phyloP scores from a whole-genome alignment of 2,329 filamentous ascomycete genomes.

The Aspergillus brunneoviolaceus region DNA sequence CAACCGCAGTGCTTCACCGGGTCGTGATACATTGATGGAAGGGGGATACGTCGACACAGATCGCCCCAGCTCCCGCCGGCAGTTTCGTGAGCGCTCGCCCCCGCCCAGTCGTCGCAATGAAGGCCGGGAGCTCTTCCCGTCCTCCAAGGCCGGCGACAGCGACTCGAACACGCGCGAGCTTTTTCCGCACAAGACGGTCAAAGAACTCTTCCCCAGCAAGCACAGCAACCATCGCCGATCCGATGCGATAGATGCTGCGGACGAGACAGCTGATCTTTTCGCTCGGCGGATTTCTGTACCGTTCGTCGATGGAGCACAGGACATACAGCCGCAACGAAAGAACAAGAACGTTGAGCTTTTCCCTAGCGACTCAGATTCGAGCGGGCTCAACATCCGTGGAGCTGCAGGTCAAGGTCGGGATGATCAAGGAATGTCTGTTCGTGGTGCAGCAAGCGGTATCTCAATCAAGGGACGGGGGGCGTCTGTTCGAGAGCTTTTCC shows the following conservation, averaged over 20 bases:
- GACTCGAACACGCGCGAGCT: slow-evolving; percentile 48
- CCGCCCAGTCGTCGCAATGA: slow-evolving; percentile 37
- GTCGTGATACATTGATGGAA: slow-evolving; percentile 51
- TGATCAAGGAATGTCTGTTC: slow-evolving; percentile 39
- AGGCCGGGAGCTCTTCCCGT: slow-evolving; percentile 62
- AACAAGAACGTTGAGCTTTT: slow-evolving; percentile 42
- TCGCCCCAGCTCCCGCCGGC: slow-evolving; percentile 38
- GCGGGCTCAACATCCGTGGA: slow-evolving; percentile 61
- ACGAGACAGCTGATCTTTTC: slow-evolving; percentile 55
- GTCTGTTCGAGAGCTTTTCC: slow-evolving; percentile 68
- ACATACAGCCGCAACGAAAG: slow-evolving; percentile 20
- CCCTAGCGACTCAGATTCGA: slow-evolving; percentile 33
- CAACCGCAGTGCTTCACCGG: slow-evolving; percentile 62
- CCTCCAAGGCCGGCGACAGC: slow-evolving; percentile 20
- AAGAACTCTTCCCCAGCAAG: slow-evolving; percentile 60
- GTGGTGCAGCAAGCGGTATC: slow-evolving; percentile 53
- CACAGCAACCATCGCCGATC: slow-evolving; percentile 49
- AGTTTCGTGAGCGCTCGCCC: slow-evolving; percentile 47
- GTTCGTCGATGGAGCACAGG: slow-evolving; percentile 47
- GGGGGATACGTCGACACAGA: slow-evolving; percentile 34
- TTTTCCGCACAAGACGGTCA: slow-evolving; percentile 44
- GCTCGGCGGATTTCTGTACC: slow-evolving; percentile 51
- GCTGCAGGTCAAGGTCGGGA: slow-evolving; percentile 48
- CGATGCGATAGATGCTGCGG: slow-evolving; percentile 54
- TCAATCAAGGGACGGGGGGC: slow-evolving; percentile 70